A percentile compares a stretch with the other conserved stretches of the same genome.
Conservation (phyloP, 2,329 filamentous ascomycete species). For the Colletotrichum tropicale region DNA sequence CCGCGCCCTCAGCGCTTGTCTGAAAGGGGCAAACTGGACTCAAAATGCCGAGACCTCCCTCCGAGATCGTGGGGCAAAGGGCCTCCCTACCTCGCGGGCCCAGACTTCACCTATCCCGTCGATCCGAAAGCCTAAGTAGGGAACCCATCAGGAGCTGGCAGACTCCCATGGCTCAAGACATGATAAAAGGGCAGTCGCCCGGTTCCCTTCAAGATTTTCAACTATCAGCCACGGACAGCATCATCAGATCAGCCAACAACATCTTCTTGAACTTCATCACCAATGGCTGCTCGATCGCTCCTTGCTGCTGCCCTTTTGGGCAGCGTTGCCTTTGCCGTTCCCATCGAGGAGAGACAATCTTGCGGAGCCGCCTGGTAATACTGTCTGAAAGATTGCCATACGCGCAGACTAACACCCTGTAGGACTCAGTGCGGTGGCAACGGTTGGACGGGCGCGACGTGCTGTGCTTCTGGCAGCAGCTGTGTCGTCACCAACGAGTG, state of each 20-base stretch:
- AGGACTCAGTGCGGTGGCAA: constrained; percentile 50
- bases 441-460: constrained; percentile 47
- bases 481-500: constrained; percentile 40
- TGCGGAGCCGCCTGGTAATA: constrained; percentile 37
- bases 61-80: background rate
- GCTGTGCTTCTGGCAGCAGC: constrained; percentile 43
- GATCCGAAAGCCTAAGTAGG: background rate
- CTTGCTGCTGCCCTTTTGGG: constrained; percentile 18
- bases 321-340: constrained; percentile 40
- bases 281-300: constrained; percentile 18
- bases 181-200: constrained; percentile 3
- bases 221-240: background rate
- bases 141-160: background rate
- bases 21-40: constrained; percentile 2
- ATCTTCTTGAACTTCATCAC: background rate
- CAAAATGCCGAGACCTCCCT: constrained; percentile 1
- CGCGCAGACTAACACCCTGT: background rate
- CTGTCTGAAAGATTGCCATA: background rate
- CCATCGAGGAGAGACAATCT: constrained; percentile 46
- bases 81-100: background rate
- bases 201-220: background rate
- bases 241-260: background rate
- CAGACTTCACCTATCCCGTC: background rate
- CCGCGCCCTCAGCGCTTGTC: background rate
- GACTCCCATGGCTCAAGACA: background rate